Evolutionary conservation across 768 basidiomycete species (phyloP), one percentile per base, ranked within the genome.

Genomic region (Crassisporium funariophilum): DNA sequence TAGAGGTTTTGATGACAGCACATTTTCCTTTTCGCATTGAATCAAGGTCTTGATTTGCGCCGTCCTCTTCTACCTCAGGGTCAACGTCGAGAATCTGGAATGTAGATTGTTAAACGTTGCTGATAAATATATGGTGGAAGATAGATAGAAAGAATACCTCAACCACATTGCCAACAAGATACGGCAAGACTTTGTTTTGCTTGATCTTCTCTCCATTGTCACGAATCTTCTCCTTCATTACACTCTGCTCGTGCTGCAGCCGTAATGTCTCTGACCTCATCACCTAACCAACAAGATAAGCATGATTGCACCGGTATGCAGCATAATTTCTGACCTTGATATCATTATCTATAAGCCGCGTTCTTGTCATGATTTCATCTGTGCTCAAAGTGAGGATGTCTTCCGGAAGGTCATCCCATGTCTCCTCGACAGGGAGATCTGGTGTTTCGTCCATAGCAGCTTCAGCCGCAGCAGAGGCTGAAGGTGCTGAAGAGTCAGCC

Each of bases 191-290:
- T 70, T 98, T 98, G 71, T 99, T 98, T 81, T 99, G 95, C 70
- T 97, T 97, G 55, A 99, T 91, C 74, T 98, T 98, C 71, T 97
- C 93, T 36, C 88, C 86, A 53, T 98, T 99, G 64, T 99, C 97
- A 43, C 91, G 84, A 62, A 99, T 97, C 79, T 95, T 97, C 76
- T 98, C 95, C 64, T 91, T 88, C 97, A 99, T 98, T 55, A 88
- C 86, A 56, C 73, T 88, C 69, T 95, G 91, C 67, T 98, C 97
- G 63, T 98, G 95, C 59, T 90, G 85, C 45, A 99, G 70, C 41
- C 97, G 82, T 54, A 89, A 73, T 8, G 87, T 92, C 71, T 98
- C 97, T 56, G 93, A 95, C 58, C 91, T 84, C 89, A 99, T 97
- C 56, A 99, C 93, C 94, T 97, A 58, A n/a, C 27, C 41, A 24